Base-by-base conservation (phyloP, 352 stramenopile species). In the Phytophthora citrophthora region DNA sequence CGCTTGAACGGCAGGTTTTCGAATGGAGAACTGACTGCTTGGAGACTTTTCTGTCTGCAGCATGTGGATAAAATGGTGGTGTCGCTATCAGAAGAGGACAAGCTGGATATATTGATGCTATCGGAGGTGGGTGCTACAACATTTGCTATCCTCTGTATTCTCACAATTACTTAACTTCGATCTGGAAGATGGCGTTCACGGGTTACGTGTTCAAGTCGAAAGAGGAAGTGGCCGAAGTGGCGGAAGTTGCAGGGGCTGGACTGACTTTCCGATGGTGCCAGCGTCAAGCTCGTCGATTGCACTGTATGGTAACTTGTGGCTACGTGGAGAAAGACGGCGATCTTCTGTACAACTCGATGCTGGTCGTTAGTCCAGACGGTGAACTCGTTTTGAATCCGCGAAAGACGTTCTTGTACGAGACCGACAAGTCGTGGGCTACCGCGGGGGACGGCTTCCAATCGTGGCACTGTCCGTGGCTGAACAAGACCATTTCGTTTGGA, bases 361-460 rank as follows among this genome's bases (percentile, higher is more conserved):
- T 94, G 70, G 84, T 94, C 16, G 65, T 95, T 23, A 86, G 79
- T 61, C 85, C 84, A 5, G 70, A 81, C 5, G 87, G 87, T 24
- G 68, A 79, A 49, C 73, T 95, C 32, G 79, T 81, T 27, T 86
- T 72, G 62, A 94, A 93, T 45, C 76, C 82, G 10, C 83, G 87
- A 18, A 95, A 94, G 74, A 89, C 76, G 11, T 93, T 93, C 54
- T 55, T 95, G 53, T 95, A 95, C 57, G 85, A 92, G 68, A 91
- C 82, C 4, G 87, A 95, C 77, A 93, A 93, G 68, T 55, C 69
- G 10, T 95, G 87, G 87, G 85, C 87, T 31, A 92, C 81, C 0
- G 51, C 83, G 0, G 85, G 83, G 18, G 68, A 75, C 13, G 76
- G 77, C 2, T 95, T 95, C 65, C 68, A 13, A 27, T 79, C 76